These are phyloP conservation scores for Tricholomella constricta DNA, from an alignment of 768 basidiomycete species.

Conservation along the genomic window DNA sequence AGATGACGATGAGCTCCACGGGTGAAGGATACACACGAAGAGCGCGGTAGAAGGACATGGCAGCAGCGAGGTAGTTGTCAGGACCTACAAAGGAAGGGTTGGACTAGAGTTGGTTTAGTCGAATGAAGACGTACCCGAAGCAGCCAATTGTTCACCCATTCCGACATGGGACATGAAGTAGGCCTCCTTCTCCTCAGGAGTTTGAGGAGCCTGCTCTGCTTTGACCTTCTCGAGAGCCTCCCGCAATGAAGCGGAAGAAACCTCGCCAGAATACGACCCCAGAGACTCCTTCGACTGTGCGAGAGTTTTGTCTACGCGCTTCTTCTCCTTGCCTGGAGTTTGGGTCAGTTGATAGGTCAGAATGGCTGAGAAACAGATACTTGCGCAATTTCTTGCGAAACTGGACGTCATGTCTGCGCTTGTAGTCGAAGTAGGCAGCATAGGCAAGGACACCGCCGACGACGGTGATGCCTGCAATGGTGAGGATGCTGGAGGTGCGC, in stretches of 20 bases:
- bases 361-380: constrained; percentile 34
- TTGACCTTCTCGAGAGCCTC: constrained; percentile 68
- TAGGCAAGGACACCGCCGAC: constrained; percentile 73
- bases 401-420: constrained; percentile 79
- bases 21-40: constrained; percentile 94
- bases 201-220: constrained; percentile 64
- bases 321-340: constrained; percentile 85
- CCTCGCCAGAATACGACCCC: constrained; percentile 25
- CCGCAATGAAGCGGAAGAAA: constrained; percentile 53
- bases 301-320: constrained; percentile 74
- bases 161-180: constrained; percentile 93
- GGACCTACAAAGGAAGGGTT: constrained; percentile 55
- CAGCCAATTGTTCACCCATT: constrained; percentile 81
- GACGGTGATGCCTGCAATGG: constrained; percentile 50
- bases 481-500: constrained; percentile 40
- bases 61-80: constrained; percentile 74
- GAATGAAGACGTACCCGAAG: constrained; percentile 60
- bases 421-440: constrained; percentile 93
- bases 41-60: constrained; percentile 90
- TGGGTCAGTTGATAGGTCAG: constrained; percentile 15
- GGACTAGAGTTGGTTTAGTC: not conserved
- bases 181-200: constrained; percentile 77
- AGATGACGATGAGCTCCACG: constrained; percentile 92
- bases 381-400: constrained; percentile 89
- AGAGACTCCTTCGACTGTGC: constrained; percentile 46